phyloP scores from a whole-genome alignment of 1,139 yeast genomes.

The Lodderomyces jiufengensis region DNA sequence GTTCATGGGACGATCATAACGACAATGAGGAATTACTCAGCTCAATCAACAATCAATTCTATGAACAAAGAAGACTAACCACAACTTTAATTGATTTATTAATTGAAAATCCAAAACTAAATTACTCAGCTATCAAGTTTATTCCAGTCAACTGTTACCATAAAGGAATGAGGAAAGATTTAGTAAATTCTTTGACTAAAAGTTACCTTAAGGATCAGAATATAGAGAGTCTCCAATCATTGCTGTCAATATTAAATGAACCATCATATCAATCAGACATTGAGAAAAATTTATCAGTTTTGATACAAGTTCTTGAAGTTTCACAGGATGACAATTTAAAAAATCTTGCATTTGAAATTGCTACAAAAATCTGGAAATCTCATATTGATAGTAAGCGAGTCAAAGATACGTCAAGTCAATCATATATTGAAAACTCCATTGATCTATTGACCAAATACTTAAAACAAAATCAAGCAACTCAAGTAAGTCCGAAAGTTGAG shows the following conservation, averaged over 20 bases:
- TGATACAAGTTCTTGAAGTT: slow-evolving; percentile 20
- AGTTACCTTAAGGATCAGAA: slow-evolving; percentile 10
- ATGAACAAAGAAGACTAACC: slow-evolving; percentile 43
- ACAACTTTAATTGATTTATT: slow-evolving; percentile 23
- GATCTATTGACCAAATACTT: slow-evolving; percentile 9
- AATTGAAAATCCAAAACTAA: slow-evolving; percentile 6
- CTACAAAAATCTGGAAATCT: slow-evolving; percentile 27
- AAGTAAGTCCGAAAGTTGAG: slow-evolving; percentile 15
- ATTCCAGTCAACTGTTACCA: slow-evolving; percentile 53
- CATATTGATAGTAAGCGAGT: slow-evolving; percentile 23
- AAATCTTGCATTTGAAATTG: slow-evolving; percentile 17
- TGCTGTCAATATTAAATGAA: slow-evolving; percentile 36
- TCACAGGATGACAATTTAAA: slow-evolving; percentile 14
- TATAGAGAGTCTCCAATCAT: slow-evolving; percentile 14
- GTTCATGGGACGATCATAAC: too few relatives aligned
- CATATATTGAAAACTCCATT: slow-evolving; percentile 16
- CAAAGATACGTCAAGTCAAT: slow-evolving; percentile 16
- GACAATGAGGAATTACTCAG: neutral
- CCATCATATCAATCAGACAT: slow-evolving; percentile 52
- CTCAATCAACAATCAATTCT: slow-evolving; percentile 18
- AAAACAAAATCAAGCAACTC: neutral
- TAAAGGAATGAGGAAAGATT: slow-evolving; percentile 34
- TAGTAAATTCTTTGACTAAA: slow-evolving; percentile 32
- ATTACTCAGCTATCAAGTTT: slow-evolving; percentile 6
- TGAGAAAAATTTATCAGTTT: slow-evolving; percentile 37